Evolutionary conservation across 139 green algal genomes (phyloP).

Genomic region (Haematococcus lacustris): DNA sequence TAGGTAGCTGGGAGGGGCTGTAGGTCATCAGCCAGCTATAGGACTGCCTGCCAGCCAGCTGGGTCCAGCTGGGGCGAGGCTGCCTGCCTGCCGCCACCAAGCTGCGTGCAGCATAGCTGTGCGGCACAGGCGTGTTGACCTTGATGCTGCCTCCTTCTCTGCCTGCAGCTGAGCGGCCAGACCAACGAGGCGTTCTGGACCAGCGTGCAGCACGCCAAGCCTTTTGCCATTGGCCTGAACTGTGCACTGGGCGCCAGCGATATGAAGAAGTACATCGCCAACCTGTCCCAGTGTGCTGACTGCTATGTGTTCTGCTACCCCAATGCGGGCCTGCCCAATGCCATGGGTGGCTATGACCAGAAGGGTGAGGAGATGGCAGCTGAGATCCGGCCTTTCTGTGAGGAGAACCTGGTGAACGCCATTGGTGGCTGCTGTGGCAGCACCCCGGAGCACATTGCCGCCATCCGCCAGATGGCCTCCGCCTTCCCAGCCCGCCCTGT

Average conservation of each 20-base stretch:
- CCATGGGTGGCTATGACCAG: slow-evolving; percentile 98
- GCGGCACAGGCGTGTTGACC: background rate
- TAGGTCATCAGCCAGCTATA: background rate
- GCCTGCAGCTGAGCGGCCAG: slow-evolving; percentile 75
- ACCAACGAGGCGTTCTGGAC: slow-evolving; percentile 99
- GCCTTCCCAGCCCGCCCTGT: slow-evolving; percentile 59
- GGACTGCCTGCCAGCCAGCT: background rate
- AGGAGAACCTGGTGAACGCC: slow-evolving; percentile 83
- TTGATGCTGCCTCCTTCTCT: background rate
- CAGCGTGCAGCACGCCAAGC: slow-evolving; percentile 83
- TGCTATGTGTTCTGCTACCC: slow-evolving; percentile 97
- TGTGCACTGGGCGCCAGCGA: slow-evolving; percentile 91
- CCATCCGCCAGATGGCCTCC: slow-evolving; percentile 61
- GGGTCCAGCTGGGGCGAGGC: background rate
- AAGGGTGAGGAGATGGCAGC: slow-evolving; percentile 88
- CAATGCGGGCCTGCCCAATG: slow-evolving; percentile 96
- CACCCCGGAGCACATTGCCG: slow-evolving; percentile 83
- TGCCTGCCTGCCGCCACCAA: background rate
- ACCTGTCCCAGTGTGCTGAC: slow-evolving; percentile 78
- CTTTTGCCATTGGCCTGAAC: slow-evolving; percentile 93
- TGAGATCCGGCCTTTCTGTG: slow-evolving; percentile 88
- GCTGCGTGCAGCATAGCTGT: no score
- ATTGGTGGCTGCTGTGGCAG: slow-evolving; percentile 95
- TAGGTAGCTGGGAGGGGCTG: background rate
- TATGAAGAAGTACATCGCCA: slow-evolving; percentile 93